Base-by-base conservation (phyloP, 2,329 filamentous ascomycete genomes). In the Podosphaera aphanis region DNA sequence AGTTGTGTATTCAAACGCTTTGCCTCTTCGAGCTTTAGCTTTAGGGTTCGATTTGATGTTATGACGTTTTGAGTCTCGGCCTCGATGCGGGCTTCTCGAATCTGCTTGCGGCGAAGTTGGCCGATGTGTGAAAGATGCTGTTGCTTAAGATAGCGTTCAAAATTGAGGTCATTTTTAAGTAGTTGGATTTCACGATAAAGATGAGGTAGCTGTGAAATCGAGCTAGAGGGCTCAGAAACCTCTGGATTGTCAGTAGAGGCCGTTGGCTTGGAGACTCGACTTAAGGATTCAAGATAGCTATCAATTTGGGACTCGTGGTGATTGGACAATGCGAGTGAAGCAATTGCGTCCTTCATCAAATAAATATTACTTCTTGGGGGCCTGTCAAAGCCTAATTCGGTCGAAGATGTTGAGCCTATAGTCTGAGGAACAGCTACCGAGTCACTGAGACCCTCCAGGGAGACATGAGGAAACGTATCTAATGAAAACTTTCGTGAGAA, bases 111-210 rank as follows among this genome's bases (percentile, higher is more conserved):
- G 52, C 82, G 77, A 37, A 90, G 63, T 55, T 83, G 79, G 1
- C 81, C 81, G 56, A 90, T 86, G 48, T 88, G 81, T 1, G 77
- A 73, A 52, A 86, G 73, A 58, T 88, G 83, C 55, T 90, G 83
- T 51, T 84, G 74, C 57, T 86, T 88, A 55, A 88, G 69, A 60
- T 84, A 88, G 21, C 80, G 70, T 59, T 90, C 83, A 55, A 88
- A 90, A 51, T 80, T 82, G 38, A 90, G 66, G 53, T 90, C 82
- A 50, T 86, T 90, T 39, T 79, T 75, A 10, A 90, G 61, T 2
- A 86, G 63, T 45, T 84, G 70, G n/a, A 84, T 71, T 53, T 85
- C 78, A 37, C 79, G 71, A 52, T 83, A 76, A 2, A 90, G 63
- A 51, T 74, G 72, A 1, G 69, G 63, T 23, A 69, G 55, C 57